These are phyloP conservation scores for Elaphomyces granulatus DNA, from an alignment of 495 filamentous ascomycete species.

Conservation along the genomic window DNA sequence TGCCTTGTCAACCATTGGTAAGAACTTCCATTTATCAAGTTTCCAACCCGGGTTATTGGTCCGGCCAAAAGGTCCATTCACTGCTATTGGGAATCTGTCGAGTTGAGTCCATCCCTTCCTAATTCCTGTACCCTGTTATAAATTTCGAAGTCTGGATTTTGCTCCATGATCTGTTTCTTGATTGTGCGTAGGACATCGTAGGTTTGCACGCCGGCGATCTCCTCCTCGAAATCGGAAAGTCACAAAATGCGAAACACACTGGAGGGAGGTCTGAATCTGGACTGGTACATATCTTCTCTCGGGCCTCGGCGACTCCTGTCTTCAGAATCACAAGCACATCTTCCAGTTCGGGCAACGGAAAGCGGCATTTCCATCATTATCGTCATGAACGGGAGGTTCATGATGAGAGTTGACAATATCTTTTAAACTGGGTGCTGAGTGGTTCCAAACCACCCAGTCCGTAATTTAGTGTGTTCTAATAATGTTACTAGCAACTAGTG, in stretches of 20 bases:
- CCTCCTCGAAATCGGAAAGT: constrained; percentile 42
- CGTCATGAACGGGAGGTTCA: no score
- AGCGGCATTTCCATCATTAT: no score
- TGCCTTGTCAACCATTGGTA: constrained; percentile 40
- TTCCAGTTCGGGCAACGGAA: constrained; percentile 29
- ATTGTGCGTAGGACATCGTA: constrained; percentile 36
- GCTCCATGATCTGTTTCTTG: constrained; percentile 18
- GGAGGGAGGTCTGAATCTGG: constrained; percentile 38
- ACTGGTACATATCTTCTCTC: constrained; percentile 31
- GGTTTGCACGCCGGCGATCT: constrained; percentile 31
- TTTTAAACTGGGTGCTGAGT: no score
- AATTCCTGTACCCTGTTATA: constrained; percentile 34
- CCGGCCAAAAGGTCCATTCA: constrained; percentile 32
- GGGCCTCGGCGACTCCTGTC: constrained; percentile 31
- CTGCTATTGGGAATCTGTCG: no score
- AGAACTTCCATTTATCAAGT: constrained; percentile 46
- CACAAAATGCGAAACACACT: constrained; percentile 38
- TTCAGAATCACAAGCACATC: constrained; percentile 34
- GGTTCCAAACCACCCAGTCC: no score
- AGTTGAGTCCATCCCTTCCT: constrained; percentile 27
- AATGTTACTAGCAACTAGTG: no score
- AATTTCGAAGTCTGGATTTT: constrained; percentile 35
- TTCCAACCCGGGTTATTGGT: constrained; percentile 40
- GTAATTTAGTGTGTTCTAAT: no score
- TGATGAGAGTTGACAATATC: no score